Conservation (phyloP, 2,329 filamentous ascomycete species). For the Colletotrichum caudatum region DNA sequence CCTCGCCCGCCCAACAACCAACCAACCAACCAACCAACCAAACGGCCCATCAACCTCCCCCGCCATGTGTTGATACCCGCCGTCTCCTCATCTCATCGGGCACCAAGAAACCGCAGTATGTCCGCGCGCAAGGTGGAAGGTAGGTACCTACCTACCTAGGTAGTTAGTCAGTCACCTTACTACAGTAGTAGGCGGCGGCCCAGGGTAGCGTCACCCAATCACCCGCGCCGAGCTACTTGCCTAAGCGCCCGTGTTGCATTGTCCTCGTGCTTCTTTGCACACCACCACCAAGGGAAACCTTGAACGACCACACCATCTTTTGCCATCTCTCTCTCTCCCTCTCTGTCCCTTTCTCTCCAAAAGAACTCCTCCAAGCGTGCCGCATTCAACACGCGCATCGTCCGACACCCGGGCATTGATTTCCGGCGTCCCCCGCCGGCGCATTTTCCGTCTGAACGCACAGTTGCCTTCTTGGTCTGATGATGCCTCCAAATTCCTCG, state of each 20-base stretch:
- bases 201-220: constrained; percentile 11
- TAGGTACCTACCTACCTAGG: neutral
- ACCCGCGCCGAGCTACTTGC: constrained; percentile 2
- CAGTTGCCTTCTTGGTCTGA: neutral
- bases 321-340: neutral
- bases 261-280: neutral
- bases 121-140: neutral
- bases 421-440: neutral
- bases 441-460: neutral
- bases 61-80: constrained; percentile 18
- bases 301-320: constrained; percentile 9
- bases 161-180: too few relatives aligned
- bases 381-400: neutral
- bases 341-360: neutral
- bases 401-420: neutral
- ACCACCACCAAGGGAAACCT: neutral
- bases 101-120: constrained; percentile 11
- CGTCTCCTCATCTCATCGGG: constrained; percentile 8
- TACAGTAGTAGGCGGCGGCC: neutral
- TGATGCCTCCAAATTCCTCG: neutral
- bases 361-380: neutral
- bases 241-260: constrained; percentile 12
- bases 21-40: neutral
- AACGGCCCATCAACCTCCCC: neutral
- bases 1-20: constrained; percentile 1